Base-by-base conservation (phyloP, 2,329 filamentous ascomycete species). In the Colletotrichum aenigma region DNA sequence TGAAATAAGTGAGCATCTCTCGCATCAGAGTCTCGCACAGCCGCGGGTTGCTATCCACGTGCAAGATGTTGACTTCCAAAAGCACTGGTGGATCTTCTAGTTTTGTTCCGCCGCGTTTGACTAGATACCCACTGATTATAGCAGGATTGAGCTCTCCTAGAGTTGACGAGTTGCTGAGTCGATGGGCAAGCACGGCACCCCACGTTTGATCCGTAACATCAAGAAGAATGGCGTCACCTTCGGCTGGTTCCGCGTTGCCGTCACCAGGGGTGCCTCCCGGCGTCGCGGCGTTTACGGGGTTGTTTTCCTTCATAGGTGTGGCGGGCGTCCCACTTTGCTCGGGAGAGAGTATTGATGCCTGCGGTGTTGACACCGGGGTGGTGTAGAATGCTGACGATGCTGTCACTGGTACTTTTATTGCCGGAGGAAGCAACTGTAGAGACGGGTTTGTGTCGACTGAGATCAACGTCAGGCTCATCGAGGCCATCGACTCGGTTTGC, bases 181-280 rank as follows among this genome's bases (percentile, higher is more conserved):
- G 88, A 81, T 95, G 93, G 1, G 91, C 89, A 56, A 94, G 88
- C 18, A 97, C 87, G 7, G 94, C 90, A 24, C 93, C 94, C 93
- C 94, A 96, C 1, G 91, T 94, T 77, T 95, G 93, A 79, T 97
- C 95, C 1, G 92, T 92, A 3, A 91, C 84, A 80, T 97, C 94
- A 21, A 94, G 86, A 13, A 97, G 89, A 24, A 93, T 90, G 1
- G 93, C 91, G 73, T 96, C 94, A 2, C 88, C 87, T 74, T 94
- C 92, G 62, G 89, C 85, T 79, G 81, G 78, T 13, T 84, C 83
- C 7, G 81, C 76, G 6, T 86, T 84, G 9, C 82, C 76, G 26
- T 92, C 89, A 64, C 83, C 83, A 43, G 87, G 85, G 4, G 85
- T 83, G 15, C 78, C 80, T 56, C 86, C 85, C 0, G 88, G 88